Conservation (phyloP, 768 basidiomycete genomes). For the Rhodocollybia butyracea region DNA sequence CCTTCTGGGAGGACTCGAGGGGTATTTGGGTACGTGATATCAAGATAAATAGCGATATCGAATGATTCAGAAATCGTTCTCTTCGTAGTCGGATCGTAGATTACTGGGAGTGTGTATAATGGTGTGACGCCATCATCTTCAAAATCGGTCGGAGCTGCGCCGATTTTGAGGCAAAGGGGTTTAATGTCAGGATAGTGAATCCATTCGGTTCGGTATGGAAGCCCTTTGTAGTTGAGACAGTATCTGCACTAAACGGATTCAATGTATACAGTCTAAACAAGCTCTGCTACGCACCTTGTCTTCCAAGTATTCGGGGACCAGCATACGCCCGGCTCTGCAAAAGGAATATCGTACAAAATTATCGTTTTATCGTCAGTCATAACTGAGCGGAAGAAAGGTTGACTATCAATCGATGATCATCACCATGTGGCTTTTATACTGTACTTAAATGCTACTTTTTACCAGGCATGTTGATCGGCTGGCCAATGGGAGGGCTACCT, state of each 20-base stretch:
- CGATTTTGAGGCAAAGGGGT: constrained; percentile 27
- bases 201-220: constrained; percentile 38
- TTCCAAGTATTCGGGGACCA: constrained; percentile 50
- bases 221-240: constrained; percentile 24
- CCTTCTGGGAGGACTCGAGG: constrained; percentile 29
- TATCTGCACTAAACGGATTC: constrained; percentile 10
- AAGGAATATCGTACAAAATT: constrained; percentile 43
- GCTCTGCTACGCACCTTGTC: constrained; percentile 27
- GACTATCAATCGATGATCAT: too few relatives aligned
- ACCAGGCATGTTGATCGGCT: too few relatives aligned
- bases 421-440: too few relatives aligned
- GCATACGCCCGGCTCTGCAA: constrained; percentile 21
- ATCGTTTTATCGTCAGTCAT: constrained; percentile 24
- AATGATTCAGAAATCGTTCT: constrained; percentile 31
- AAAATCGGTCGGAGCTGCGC: constrained; percentile 24
- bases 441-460: too few relatives aligned
- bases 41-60: constrained; percentile 40
- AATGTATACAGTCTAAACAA: background rate
- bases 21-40: constrained; percentile 33
- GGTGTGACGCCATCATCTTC: constrained; percentile 23
- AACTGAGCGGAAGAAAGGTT: background rate
- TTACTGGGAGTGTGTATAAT: constrained; percentile 37
- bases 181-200: constrained; percentile 39
- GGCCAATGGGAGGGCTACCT: too few relatives aligned
- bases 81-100: constrained; percentile 33